A percentile compares a stretch with the other conserved stretches of the same genome.
Conservation (phyloP, 2,329 filamentous ascomycete genomes). For the Alternaria triticina region DNA sequence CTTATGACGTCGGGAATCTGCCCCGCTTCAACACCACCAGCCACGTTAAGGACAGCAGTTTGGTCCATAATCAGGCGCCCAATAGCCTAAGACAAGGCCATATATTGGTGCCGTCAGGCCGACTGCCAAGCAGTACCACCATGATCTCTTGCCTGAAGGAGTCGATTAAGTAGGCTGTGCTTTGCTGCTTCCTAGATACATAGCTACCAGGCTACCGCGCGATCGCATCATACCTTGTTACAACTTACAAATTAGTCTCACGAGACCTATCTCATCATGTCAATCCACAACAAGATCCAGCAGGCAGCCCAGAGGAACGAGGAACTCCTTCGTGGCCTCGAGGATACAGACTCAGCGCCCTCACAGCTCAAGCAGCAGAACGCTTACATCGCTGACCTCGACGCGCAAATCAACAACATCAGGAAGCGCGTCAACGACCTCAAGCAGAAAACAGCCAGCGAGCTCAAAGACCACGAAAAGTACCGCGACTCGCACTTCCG, state of each 20-base stretch:
- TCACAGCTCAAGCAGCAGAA: slow-evolving; percentile 41
- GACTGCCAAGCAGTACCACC: slow-evolving; percentile 15
- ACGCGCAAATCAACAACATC: slow-evolving; percentile 27
- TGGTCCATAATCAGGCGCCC: slow-evolving; percentile 18
- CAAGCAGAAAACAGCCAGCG: slow-evolving; percentile 23
- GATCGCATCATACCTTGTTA: background rate
- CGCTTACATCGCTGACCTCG: slow-evolving; percentile 36
- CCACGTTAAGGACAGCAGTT: background rate
- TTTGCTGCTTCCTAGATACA: background rate
- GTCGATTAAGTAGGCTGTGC: slow-evolving; percentile 2
- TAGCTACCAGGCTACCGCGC: background rate
- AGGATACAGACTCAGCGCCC: slow-evolving; percentile 38
- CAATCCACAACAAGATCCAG: slow-evolving; percentile 34
- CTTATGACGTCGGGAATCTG: slow-evolving; percentile 8
- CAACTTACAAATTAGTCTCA: background rate
- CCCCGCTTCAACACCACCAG: slow-evolving; percentile 7
- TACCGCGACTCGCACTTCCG: slow-evolving; percentile 42
- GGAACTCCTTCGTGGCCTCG: slow-evolving; percentile 32
- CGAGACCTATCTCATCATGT: slow-evolving; percentile 15
- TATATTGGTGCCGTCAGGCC: slow-evolving; percentile 4
- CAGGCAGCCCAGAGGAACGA: slow-evolving; percentile 35
- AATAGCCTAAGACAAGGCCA: slow-evolving; percentile 9
- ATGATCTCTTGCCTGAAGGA: background rate
- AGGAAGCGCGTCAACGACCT: slow-evolving; percentile 24
- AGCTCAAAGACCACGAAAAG: slow-evolving; percentile 43